Percentiles rank a stretch among this genome's conserved stretches.
Conservation (phyloP, 495 filamentous ascomycete genomes). For the Thozetella sp. region DNA sequence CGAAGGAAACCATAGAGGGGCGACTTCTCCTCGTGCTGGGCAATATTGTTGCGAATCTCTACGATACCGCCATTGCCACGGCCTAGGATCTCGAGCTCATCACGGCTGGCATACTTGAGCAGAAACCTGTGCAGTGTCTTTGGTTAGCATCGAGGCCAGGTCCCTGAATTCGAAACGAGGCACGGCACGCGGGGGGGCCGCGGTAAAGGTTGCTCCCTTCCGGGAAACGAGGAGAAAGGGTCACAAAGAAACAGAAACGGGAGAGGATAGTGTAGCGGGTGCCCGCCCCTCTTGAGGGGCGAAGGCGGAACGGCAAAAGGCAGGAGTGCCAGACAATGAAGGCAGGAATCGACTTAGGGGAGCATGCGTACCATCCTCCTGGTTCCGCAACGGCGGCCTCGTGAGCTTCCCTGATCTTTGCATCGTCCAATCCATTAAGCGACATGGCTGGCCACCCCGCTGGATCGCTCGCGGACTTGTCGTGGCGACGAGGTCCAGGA, state of each 20-base stretch:
- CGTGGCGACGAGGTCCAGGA: conserved; percentile 16
- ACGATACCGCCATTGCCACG: conserved; percentile 82
- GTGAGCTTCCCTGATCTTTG: conserved; percentile 80
- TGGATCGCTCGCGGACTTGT: conserved; percentile 8
- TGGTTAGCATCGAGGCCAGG: conserved; percentile 14
- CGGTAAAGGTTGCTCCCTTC: background rate
- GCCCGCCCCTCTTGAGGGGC: too few species aligned
- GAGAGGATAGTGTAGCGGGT: background rate
- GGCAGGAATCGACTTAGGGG: background rate
- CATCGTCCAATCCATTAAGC: conserved; percentile 92
- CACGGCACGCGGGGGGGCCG: too few species aligned
- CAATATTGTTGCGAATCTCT: conserved; percentile 78
- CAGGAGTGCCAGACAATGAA: conserved; percentile 4
- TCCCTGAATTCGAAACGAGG: background rate
- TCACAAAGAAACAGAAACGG: background rate
- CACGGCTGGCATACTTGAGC: conserved; percentile 86
- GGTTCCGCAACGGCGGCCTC: conserved; percentile 77
- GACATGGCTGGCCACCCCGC: conserved; percentile 65
- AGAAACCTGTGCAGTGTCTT: conserved; percentile 70
- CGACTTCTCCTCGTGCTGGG: conserved; percentile 76
- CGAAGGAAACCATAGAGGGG: conserved; percentile 91
- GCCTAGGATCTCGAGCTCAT: conserved; percentile 80
- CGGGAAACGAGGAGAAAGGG: background rate
- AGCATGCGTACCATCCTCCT: conserved; percentile 85
- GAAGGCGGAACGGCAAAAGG: background rate